Evolutionary conservation across 495 filamentous ascomycete genomes (phyloP).

Genomic region (Podospora didyma): DNA sequence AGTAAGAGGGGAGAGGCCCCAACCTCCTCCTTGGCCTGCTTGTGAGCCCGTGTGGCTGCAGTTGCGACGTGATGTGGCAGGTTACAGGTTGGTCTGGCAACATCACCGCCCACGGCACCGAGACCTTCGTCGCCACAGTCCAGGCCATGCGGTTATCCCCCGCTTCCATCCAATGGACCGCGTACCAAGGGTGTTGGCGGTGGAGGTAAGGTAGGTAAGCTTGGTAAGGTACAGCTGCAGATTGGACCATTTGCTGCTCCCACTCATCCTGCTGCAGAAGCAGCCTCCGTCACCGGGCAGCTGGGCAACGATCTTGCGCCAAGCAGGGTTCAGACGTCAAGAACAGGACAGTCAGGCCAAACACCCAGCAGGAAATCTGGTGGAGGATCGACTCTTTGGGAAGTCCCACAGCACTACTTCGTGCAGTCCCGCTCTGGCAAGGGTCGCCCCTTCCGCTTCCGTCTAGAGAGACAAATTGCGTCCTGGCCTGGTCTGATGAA

Average conservation of each 20-base stretch:
- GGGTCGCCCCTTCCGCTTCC: background rate
- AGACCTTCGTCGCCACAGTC: background rate
- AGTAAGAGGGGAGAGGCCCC: background rate
- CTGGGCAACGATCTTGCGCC: background rate
- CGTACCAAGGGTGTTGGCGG: background rate
- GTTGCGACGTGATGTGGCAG: slow-evolving; percentile 8
- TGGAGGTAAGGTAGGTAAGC: background rate
- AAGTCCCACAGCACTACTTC: background rate
- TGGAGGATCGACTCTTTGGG: background rate
- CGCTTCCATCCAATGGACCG: background rate
- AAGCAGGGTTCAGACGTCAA: background rate
- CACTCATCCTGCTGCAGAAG: too few relatives aligned
- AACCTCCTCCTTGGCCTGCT: background rate
- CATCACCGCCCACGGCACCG: background rate
- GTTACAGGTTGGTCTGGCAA: background rate
- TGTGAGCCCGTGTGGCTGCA: slow-evolving; percentile 8
- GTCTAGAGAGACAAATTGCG: background rate
- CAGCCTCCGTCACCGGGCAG: background rate
- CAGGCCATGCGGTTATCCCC: background rate
- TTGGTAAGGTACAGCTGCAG: too few relatives aligned
- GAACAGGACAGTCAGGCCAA: background rate
- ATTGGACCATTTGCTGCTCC: too few relatives aligned
- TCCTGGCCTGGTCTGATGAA: background rate
- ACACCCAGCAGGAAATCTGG: background rate
- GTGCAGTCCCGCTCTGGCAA: background rate